Evolutionary conservation across 805 yeast species (phyloP), one percentile per base, ranked within the genome.

Genomic region (Candida sakaeoensis): DNA sequence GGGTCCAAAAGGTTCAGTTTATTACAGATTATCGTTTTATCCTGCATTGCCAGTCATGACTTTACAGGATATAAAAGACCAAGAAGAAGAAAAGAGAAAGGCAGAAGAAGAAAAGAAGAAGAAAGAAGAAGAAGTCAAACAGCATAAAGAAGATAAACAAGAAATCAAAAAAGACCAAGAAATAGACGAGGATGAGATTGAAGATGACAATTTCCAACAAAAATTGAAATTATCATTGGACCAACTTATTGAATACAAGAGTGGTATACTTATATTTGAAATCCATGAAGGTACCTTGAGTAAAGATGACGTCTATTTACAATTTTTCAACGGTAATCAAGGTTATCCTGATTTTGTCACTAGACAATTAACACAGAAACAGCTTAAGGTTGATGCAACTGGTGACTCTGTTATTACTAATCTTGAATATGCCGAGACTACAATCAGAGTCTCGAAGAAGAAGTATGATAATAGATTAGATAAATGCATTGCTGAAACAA

Each of bases 31-130:
- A 41, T 77, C 95, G 2, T 93, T 91, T 70, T 90, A 79, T 64
- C 99, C 99, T 23, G 64, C 82, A 9, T 60, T 84, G 39, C 87
- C 90, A 6, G 83, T 90, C n/a, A 70, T 80, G 66, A 77, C 87
- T 26, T 80, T 88, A 31, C 82, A 79, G 40, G 96, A 88, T 48
- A 67, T 77, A 30, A 70, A 67, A 42, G 89, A 80, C 51, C 78
- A 74, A 38, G 72, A 70, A 45, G 61, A 69, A 38, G 64, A 63
- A 21, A 68, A 68, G 41, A 63, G 61, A 41, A 61, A 63, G 37
- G 54, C 57, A 43, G 49, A 50, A 41, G 56, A 61, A 50, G 55
- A 57, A 31, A 65, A 22, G 14, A n/a, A 22, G 16, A 14, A 35
- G 46, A 35, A 41, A 25, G 39, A 35, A 39, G 19, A 13, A 8